A percentile compares a stretch with the other conserved stretches of the same genome.
phyloP scores from a whole-genome alignment of 257 asterid species.

The Leonotis leonurus region DNA sequence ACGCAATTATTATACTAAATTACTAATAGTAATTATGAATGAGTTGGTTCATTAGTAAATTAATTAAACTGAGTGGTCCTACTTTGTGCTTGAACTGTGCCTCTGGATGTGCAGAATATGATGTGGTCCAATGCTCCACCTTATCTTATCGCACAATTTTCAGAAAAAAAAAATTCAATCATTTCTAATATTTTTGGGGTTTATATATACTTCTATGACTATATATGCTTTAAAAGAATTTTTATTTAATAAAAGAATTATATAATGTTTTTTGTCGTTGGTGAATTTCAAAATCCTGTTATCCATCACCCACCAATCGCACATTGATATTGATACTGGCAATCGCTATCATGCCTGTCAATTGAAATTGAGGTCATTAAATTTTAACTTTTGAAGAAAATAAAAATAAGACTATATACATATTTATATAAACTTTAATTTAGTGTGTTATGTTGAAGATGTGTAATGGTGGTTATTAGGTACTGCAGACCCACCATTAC shows the following conservation, averaged over 20 bases:
- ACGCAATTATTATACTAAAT: not conserved
- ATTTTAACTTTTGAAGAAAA: not conserved
- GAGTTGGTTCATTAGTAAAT: not conserved
- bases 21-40: not conserved
- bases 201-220: not conserved
- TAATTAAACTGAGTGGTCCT: not conserved
- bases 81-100: not conserved
- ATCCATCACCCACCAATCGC: constrained; percentile 16
- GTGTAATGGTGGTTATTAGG: constrained; percentile 22
- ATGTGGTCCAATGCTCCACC: constrained; percentile 24
- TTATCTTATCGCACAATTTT: constrained; percentile 8
- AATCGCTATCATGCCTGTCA: constrained; percentile 12
- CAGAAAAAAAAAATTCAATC: not conserved
- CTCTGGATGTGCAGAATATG: not conserved
- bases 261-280: not conserved
- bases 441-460: not conserved
- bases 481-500: constrained; percentile 33
- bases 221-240: not conserved
- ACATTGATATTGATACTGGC: not conserved
- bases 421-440: not conserved
- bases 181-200: not conserved
- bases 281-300: constrained; percentile 5
- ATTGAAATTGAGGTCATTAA: not conserved
- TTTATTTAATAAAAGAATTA: not conserved
- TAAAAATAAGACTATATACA: not conserved